Conservation (phyloP, 75 land plant genomes). For the Selaginella tamariscina region DNA sequence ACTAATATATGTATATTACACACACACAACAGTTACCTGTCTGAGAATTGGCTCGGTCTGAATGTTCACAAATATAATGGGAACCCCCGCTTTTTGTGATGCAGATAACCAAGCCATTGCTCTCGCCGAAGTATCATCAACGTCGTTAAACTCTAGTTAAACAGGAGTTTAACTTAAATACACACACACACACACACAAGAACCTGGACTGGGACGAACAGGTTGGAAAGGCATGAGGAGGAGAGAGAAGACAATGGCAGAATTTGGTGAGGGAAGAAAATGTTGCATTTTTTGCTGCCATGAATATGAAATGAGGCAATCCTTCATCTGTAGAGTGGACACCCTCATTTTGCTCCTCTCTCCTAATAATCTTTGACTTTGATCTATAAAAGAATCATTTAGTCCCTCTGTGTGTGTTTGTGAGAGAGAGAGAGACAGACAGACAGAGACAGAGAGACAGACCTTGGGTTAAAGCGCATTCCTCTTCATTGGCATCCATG, state of each 20-base stretch:
- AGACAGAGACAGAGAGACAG: neutral
- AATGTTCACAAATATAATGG: conserved; percentile 48
- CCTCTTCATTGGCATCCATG: conserved; percentile 33
- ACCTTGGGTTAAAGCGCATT: conserved; percentile 42
- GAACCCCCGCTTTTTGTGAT: conserved; percentile 44
- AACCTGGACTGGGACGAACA: conserved; percentile 6
- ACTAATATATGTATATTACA: neutral
- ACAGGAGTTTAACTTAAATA: too few species aligned
- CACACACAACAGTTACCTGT: conserved; percentile 33
- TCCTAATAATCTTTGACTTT: conserved; percentile 20
- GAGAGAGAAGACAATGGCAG: conserved; percentile 37
- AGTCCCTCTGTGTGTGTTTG: neutral
- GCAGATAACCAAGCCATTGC: conserved; percentile 61
- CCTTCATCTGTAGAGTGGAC: conserved; percentile 44
- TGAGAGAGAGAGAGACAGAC: neutral
- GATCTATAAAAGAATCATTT: conserved; percentile 2
- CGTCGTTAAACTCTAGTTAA: conserved; percentile 44
- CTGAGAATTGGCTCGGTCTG: conserved; percentile 71
- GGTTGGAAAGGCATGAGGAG: conserved; percentile 33
- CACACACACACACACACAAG: too few species aligned
- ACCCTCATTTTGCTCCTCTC: conserved; percentile 23
- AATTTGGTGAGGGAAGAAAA: conserved; percentile 26
- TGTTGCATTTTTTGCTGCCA: conserved; percentile 63
- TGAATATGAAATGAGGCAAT: conserved; percentile 37
- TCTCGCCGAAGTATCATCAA: conserved; percentile 60